Base-by-base conservation (phyloP, 805 yeast species). In the Metschnikowia similis region DNA sequence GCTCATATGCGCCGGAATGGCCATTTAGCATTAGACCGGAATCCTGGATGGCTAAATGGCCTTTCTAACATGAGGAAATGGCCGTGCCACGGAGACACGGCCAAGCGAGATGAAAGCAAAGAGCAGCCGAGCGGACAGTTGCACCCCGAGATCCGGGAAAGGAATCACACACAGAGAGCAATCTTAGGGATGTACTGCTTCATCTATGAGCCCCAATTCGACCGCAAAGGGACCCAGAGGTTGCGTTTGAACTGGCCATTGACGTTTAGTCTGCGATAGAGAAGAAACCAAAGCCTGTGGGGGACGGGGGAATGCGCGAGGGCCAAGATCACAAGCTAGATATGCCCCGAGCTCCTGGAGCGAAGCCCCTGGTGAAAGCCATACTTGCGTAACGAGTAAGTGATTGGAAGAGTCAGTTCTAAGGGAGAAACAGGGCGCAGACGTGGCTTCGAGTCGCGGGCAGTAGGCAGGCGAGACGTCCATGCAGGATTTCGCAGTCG, bases 151-250 rank as follows among this genome's bases (percentile, higher is more conserved):
- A 14, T n/a, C 41, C 35, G 31, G 35, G 47, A 44, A 41, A 40
- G 26, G 43, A 35, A 37, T 16, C 40, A 17, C 34, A 11, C n/a
- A 9, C 21, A 37, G 38, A 35, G 10, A 32, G 13, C 35, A 13
- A 41, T 43, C 48, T 52, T 56, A 51, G 55, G 56, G 59, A 48
- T 48, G 59, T 56, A 48, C 49, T 17, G 57, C 32, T 52, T 43
- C 50, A 21, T 35, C 36, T 29, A 3, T 16, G 35, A 28, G 28
- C 28, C 14, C 28, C 31, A 34, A 35, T n/a, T 11, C 46, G 14
- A 35, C 39, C 46, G 8, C 45, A n/a, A 21, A 43, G 46, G 46
- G 46, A 43, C 46, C 40, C 31, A 14, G 7, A 14, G 40, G 28
- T 27, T 35, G 34, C 46, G 46, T n/a, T 29, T 14, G 10, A 43